phyloP scores from a whole-genome alignment of 208 protist species.

The Acanthamoeba lenticulata region DNA sequence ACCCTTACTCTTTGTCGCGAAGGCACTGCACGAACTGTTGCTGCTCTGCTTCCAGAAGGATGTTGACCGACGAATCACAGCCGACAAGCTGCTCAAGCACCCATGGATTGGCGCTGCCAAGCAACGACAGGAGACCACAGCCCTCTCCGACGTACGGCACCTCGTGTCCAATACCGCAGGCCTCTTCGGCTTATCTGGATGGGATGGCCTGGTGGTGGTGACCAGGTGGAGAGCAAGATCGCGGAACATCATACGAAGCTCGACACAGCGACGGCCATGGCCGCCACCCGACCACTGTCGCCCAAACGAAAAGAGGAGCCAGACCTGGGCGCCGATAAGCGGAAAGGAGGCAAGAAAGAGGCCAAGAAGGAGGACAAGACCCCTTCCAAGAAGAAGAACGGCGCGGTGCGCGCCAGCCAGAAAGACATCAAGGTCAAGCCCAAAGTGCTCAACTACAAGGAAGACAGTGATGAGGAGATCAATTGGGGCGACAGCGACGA shows the following conservation, averaged over 20 bases:
- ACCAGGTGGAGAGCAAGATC: slow-evolving; percentile 47
- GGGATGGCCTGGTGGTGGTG: no score
- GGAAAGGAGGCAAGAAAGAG: neutral
- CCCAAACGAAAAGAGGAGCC: slow-evolving; percentile 50
- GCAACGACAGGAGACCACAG: neutral
- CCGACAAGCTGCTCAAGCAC: slow-evolving; percentile 86
- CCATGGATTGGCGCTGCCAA: slow-evolving; percentile 68
- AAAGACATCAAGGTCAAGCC: slow-evolving; percentile 39
- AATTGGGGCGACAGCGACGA: neutral
- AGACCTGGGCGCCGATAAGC: neutral
- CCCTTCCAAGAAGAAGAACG: neutral
- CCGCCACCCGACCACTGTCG: slow-evolving; percentile 18
- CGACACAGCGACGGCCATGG: neutral
- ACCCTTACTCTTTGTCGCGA: neutral
- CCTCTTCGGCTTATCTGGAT: neutral
- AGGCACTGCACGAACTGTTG: slow-evolving; percentile 74
- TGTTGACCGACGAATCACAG: slow-evolving; percentile 79
- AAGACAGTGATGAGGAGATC: slow-evolving; percentile 44
- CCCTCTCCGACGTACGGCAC: neutral
- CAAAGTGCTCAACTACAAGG: slow-evolving; percentile 13
- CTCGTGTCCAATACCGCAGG: neutral
- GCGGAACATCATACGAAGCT: slow-evolving; percentile 64
- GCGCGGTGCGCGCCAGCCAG: neutral
- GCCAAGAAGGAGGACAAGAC: slow-evolving; percentile 27
- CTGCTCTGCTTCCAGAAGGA: slow-evolving; percentile 90